Percentiles rank a stretch among this genome's conserved stretches.
Conservation (phyloP, 129 eudicot species). For the Logfia minima region DNA sequence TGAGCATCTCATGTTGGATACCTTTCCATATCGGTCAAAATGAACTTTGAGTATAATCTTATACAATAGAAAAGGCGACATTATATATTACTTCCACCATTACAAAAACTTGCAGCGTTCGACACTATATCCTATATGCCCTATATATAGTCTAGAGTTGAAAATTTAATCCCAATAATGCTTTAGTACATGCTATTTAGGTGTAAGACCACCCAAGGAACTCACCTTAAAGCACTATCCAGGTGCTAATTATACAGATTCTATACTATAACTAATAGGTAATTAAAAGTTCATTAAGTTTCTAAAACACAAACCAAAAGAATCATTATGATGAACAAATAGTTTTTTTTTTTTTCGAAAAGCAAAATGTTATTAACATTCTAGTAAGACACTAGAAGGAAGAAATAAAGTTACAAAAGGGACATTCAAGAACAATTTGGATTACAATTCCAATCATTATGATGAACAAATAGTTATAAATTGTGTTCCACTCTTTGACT, state of each 20-base stretch:
- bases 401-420: too few relatives aligned
- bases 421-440: too few relatives aligned
- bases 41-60: neutral
- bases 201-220: neutral
- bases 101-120: neutral
- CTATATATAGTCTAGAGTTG: too few relatives aligned
- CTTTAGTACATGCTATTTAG: neutral
- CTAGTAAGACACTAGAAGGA: too few relatives aligned
- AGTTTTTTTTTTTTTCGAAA: too few relatives aligned
- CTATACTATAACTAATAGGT: neutral
- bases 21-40: neutral
- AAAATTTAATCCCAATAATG: neutral
- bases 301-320: neutral
- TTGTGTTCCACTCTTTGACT: neutral
- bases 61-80: neutral
- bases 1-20: conserved; percentile 26
- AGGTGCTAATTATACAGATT: neutral
- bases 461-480: neutral
- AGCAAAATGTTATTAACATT: too few relatives aligned
- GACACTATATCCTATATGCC: too few relatives aligned
- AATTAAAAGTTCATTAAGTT: neutral
- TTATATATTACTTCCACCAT: neutral
- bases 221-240: neutral
- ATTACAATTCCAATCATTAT: too few relatives aligned
- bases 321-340: neutral